Conservation (phyloP, 306 rosid species). For the Vicia faba region DNA sequence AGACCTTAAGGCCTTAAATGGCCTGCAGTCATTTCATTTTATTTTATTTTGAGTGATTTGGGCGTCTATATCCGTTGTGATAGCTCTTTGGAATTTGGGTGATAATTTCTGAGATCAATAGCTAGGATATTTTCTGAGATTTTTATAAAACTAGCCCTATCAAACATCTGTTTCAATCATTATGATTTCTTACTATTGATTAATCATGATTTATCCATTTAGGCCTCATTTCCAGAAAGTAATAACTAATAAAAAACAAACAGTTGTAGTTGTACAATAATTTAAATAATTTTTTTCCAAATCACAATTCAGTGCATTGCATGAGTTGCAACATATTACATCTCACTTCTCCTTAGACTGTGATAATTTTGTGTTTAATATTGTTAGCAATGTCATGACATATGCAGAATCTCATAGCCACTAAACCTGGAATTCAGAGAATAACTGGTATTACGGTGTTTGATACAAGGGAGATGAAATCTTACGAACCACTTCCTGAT, state of each 20-base stretch:
- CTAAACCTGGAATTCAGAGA: conserved; percentile 93
- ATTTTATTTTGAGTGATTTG: conserved; percentile 11
- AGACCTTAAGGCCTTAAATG: not conserved
- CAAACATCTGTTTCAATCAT: not conserved
- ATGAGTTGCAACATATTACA: conserved; percentile 30
- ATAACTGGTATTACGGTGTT: conserved; percentile 78
- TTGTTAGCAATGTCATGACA: conserved; percentile 23
- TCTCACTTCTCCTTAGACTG: conserved; percentile 18
- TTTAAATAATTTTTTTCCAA: not conserved
- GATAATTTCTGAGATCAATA: not conserved
- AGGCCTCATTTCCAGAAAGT: conserved; percentile 18
- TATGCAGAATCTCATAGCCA: conserved; percentile 85
- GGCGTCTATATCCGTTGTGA: not conserved
- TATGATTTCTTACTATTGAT: conserved; percentile 9
- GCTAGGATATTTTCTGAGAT: not conserved
- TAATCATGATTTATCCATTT: conserved; percentile 10
- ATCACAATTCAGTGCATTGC: conserved; percentile 29
- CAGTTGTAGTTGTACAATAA: conserved; percentile 2
- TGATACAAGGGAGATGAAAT: conserved; percentile 68
- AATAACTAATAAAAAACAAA: conserved; percentile 11
- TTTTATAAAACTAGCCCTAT: not conserved
- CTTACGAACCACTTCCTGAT: conserved; percentile 82
- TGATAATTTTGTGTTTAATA: conserved; percentile 21
- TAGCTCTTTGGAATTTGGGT: conserved; percentile 16
- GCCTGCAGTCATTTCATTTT: conserved; percentile 22